phyloP scores from a whole-genome alignment of 306 rosid genomes.

The Vigna unguiculata region DNA sequence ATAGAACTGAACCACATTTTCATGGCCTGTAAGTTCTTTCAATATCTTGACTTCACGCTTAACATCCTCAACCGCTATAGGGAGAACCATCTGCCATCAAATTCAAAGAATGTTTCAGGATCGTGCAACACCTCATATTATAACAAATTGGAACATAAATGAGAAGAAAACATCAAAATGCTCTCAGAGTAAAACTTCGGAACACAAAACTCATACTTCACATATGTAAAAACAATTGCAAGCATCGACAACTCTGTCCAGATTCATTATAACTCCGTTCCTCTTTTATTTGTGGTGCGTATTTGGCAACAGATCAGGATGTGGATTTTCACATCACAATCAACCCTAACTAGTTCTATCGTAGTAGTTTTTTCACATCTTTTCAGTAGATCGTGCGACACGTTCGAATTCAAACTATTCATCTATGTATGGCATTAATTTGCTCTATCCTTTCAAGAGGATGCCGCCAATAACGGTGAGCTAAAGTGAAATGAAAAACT shows the following conservation, averaged over 20 bases:
- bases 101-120: conserved; percentile 40
- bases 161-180: background rate
- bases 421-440: conserved; percentile 15
- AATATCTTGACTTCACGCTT: conserved; percentile 94
- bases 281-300: conserved; percentile 22
- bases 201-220: conserved; percentile 33
- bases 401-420: conserved; percentile 9
- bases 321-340: background rate
- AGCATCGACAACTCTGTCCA: background rate
- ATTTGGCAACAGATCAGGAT: background rate
- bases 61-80: conserved; percentile 98
- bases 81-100: conserved; percentile 92
- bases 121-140: background rate
- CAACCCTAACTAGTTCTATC: background rate
- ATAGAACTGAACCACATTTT: conserved; percentile 89
- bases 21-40: conserved; percentile 91
- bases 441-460: background rate
- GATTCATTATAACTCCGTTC: background rate
- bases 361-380: background rate
- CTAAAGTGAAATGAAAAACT: background rate
- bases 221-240: conserved; percentile 18
- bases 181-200: background rate
- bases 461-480: background rate
- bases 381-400: background rate
- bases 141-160: conserved; percentile 19